These are phyloP conservation scores for Talinum fruticosum DNA, from an alignment of 148 eudicot genomes.

Conservation along the genomic window DNA sequence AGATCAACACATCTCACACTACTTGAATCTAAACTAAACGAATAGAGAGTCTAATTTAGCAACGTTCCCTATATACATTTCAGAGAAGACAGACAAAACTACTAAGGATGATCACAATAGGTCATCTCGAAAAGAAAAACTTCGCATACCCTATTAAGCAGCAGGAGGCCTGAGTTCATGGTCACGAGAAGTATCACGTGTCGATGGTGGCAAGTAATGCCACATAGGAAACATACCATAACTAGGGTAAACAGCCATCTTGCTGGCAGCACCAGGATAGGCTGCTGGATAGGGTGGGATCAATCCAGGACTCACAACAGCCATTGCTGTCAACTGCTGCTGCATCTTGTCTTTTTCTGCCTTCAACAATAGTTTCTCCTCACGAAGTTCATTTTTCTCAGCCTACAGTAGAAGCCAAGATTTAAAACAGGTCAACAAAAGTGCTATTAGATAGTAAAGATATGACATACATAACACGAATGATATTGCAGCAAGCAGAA, in stretches of 20 bases:
- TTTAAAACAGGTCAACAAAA: neutral
- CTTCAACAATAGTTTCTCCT: conserved; percentile 68
- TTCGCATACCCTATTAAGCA: conserved; percentile 43
- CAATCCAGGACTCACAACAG: conserved; percentile 39
- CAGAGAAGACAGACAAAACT: conserved; percentile 23
- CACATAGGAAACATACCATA: conserved; percentile 85
- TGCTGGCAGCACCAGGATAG: conserved; percentile 55
- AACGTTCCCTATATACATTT: conserved; percentile 29
- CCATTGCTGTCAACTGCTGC: conserved; percentile 54
- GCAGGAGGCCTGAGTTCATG: conserved; percentile 94
- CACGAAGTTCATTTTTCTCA: conserved; percentile 92
- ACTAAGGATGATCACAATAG: conserved; percentile 9
- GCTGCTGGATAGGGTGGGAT: conserved; percentile 50
- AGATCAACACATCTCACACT: conserved; percentile 7
- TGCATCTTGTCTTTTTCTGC: conserved; percentile 77
- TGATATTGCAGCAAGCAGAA: too few relatives aligned
- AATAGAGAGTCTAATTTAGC: conserved; percentile 1
- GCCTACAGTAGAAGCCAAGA: conserved; percentile 42
- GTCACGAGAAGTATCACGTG: conserved; percentile 73
- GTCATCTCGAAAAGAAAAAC: neutral
- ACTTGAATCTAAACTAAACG: conserved; percentile 3
- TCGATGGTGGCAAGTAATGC: conserved; percentile 71
- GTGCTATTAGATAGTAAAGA: neutral
- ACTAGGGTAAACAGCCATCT: conserved; percentile 69
- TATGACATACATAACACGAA: neutral